Conservation (phyloP, 345 rosid species). For the Durio zibethinus region DNA sequence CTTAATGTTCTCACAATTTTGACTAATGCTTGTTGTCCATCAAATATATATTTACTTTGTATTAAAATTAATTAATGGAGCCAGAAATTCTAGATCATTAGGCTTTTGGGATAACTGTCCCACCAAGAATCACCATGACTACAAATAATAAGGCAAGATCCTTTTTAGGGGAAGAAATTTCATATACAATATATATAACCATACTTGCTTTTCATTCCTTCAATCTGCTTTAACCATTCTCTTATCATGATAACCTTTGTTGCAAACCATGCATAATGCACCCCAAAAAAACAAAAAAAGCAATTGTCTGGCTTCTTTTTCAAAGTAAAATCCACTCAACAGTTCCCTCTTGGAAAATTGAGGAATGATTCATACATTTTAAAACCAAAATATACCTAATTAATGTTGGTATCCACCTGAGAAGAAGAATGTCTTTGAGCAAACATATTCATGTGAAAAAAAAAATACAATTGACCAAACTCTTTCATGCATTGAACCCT, state of each 20-base stretch:
- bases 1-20: too few species aligned
- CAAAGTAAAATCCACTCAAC: neutral
- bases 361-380: slow-evolving; percentile 7
- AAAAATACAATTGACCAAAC: neutral
- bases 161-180: neutral
- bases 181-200: slow-evolving; percentile 7
- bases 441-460: slow-evolving; percentile 15
- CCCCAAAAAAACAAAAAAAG: neutral
- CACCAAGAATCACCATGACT: neutral
- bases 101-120: too few species aligned
- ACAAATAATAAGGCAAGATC: neutral
- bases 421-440: slow-evolving; percentile 25
- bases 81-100: too few species aligned
- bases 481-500: slow-evolving; percentile 26
- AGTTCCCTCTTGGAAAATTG: slow-evolving; percentile 6
- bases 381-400: neutral
- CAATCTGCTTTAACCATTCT: slow-evolving; percentile 27
- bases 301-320: neutral
- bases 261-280: neutral
- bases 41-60: too few species aligned
- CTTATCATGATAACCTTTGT: slow-evolving; percentile 20
- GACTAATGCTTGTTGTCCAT: too few species aligned
- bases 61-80: too few species aligned
- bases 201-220: slow-evolving; percentile 29
- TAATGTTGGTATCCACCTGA: neutral